A percentile compares a stretch with the other conserved stretches of the same genome.
Conservation (phyloP, 257 asterid species). For the Solanum clarkiae region DNA sequence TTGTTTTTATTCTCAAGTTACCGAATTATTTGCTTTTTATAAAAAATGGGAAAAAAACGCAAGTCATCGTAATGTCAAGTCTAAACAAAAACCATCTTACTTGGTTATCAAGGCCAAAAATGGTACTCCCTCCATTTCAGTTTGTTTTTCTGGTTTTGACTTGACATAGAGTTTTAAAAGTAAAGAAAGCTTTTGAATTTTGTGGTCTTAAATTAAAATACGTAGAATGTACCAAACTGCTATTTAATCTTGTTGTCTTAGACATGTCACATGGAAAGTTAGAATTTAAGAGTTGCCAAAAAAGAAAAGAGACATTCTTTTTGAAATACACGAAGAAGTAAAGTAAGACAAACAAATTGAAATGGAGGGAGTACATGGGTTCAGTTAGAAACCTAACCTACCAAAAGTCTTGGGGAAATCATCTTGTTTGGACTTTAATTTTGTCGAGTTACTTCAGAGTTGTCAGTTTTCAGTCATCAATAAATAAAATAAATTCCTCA, state of each 20-base stretch:
- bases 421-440: neutral
- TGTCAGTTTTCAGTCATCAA: neutral
- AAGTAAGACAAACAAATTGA: neutral
- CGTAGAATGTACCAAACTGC: neutral
- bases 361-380: neutral
- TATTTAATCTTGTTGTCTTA: neutral
- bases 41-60: neutral
- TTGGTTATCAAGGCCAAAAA: neutral
- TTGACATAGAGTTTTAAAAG: neutral
- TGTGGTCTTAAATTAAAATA: neutral
- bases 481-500: neutral
- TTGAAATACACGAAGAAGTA: neutral
- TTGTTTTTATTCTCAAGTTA: neutral
- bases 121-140: neutral
- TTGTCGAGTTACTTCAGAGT: neutral
- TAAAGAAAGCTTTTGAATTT: neutral
- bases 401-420: neutral
- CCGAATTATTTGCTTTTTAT: neutral
- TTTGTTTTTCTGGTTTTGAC: neutral
- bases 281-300: neutral
- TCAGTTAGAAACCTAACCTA: neutral
- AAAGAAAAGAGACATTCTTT: neutral
- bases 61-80: neutral
- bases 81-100: neutral
- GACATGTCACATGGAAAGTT: neutral